Base-by-base conservation (phyloP, 2,329 filamentous ascomycete species). In the Orbilia blumenaviensis region DNA sequence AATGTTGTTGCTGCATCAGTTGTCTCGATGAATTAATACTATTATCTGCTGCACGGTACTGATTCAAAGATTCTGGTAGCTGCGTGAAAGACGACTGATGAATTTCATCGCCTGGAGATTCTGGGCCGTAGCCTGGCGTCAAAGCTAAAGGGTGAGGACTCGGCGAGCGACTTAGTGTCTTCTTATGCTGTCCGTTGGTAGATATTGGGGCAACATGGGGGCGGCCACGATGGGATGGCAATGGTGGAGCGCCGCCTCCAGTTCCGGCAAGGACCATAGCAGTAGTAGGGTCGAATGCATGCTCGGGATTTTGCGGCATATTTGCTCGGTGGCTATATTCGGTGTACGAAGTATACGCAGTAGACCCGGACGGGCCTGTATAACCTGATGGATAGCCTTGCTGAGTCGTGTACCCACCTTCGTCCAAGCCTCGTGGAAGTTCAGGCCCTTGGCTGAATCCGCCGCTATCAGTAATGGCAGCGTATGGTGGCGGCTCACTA, bases 231-330 rank as follows among this genome's bases (percentile, higher is more conserved):
- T 75, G 71, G 9, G 71, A 75, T 50, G 71, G 71, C 27, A 64
- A n/a, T 2, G 44, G 71, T 0, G 71, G 69, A 12, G 52, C 46
- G 32, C 54, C 63, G 23, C 71, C 63, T 25, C 67, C 67, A n/a
- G 56, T 63, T n/a, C 67, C 67, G 16, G 71, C 56, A 25, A 75
- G 63, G 10, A 75, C 58, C 48, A 75, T 23, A 7, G 71, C 71
- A 7, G 71, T 75, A 29, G 71, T 68, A 48, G 71, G 54, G 34
- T 75, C 71, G 16, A 75, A 75, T 34, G 71, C 71, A 32, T 75
- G 71, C 34, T 75, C 71, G 18, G 63, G 38, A 7, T 75, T 75
- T 25, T 68, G 71, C 27, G 71, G 71, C 56, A 75, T 52, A 34
- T 63, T 58, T 16, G 60, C 23, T 48, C 63, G 56, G 50, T 60